These are phyloP conservation scores for Tetrapisispora fleetii DNA, from an alignment of 805 yeast genomes.

Conservation along the genomic window DNA sequence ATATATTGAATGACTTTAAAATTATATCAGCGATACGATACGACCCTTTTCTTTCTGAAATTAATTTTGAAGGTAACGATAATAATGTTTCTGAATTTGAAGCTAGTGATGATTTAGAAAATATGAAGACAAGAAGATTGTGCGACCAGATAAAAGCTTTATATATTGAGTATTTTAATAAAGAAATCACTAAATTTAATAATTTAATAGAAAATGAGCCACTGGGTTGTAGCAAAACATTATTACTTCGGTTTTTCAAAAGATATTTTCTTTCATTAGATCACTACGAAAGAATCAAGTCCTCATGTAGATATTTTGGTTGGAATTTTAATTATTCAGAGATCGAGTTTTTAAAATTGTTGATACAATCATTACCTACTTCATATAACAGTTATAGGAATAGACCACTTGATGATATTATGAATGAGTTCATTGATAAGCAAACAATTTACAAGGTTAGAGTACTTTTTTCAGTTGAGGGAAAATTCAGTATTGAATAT, in stretches of 20 bases:
- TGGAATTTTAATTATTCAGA: conserved; percentile 37
- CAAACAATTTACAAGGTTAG: conserved; percentile 39
- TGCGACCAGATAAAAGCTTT: neutral
- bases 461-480: conserved; percentile 32
- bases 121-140: neutral
- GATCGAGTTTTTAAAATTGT: conserved; percentile 29
- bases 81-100: neutral
- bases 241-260: conserved; percentile 10
- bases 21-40: conserved; percentile 1
- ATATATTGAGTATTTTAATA: neutral
- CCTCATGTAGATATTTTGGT: conserved; percentile 45
- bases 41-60: neutral
- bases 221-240: neutral
- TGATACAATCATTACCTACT: neutral
- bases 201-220: neutral
- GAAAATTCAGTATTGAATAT: conserved; percentile 31
- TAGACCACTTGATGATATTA: conserved; percentile 5
- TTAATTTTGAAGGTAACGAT: too few relatives aligned
- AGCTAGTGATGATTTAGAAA: neutral
- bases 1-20: neutral
- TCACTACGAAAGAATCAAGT: conserved; percentile 52
- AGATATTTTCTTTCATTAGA: conserved; percentile 50
- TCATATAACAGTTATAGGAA: too few relatives aligned
- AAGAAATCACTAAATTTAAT: neutral
- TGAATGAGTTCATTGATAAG: conserved; percentile 19